Evolutionary conservation across 2,329 filamentous ascomycete species (phyloP).

Genomic region (Trichoderma sp.): DNA sequence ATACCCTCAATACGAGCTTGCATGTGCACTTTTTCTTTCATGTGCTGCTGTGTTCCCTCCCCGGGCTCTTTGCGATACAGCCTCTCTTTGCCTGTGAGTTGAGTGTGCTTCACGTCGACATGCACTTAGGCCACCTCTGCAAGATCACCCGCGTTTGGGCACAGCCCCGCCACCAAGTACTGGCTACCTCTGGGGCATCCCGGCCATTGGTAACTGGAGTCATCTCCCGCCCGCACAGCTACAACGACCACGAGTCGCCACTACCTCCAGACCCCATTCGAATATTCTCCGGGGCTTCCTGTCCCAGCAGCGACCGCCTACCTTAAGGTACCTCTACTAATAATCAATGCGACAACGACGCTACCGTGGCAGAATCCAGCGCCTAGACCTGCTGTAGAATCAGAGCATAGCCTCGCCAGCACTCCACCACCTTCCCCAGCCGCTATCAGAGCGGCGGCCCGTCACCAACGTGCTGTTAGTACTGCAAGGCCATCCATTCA

Average conservation of each 20-base stretch:
- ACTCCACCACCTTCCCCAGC: too few species aligned
- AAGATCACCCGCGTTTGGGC: not conserved
- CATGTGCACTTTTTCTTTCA: not conserved
- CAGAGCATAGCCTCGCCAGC: constrained; percentile 9
- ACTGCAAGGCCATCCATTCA: too few species aligned
- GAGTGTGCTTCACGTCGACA: not conserved
- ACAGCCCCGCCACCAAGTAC: constrained; percentile 24
- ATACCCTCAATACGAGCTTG: not conserved
- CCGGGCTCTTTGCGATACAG: too few species aligned
- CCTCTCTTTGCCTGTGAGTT: not conserved
- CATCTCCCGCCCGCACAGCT: not conserved
- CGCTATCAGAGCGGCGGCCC: too few species aligned
- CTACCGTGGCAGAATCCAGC: not conserved
- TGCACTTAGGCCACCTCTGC: not conserved
- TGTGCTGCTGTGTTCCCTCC: too few species aligned
- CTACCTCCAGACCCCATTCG: not conserved
- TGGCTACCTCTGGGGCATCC: not conserved
- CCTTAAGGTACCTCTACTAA: too few species aligned
- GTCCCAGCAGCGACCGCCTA: not conserved
- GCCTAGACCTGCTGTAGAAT: not conserved
- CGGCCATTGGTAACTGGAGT: not conserved
- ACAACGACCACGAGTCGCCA: not conserved
- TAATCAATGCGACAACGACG: not conserved
- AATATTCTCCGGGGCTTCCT: constrained; percentile 21
- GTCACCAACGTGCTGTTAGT: too few species aligned